A percentile compares a stretch with the other conserved stretches of the same genome.
These are phyloP conservation scores for Tremellales sp. DNA, from an alignment of 1,284 basidiomycete genomes.

Conservation along the genomic window DNA sequence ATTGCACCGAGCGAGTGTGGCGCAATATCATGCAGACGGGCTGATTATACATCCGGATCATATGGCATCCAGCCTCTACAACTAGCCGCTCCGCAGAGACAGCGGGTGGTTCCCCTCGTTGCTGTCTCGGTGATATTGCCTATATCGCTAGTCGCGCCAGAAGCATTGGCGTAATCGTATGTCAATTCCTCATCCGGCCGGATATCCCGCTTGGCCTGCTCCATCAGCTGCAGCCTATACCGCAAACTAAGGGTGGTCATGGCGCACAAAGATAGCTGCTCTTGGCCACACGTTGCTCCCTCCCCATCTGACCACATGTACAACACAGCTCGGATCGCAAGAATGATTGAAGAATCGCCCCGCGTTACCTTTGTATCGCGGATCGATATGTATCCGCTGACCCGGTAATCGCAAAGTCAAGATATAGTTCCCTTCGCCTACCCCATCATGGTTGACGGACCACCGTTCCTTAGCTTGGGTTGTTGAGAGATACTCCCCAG, in stretches of 20 bases:
- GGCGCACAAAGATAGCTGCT: constrained; percentile 34
- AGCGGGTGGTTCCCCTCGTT: constrained; percentile 9
- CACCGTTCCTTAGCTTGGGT: constrained; percentile 22
- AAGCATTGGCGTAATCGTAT: constrained; percentile 34
- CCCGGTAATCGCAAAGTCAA: constrained; percentile 21
- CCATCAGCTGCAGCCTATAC: neutral
- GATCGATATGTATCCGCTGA: constrained; percentile 27
- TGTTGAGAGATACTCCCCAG: constrained; percentile 30
- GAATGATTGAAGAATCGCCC: constrained; percentile 35
- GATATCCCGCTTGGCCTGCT: constrained; percentile 20
- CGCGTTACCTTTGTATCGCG: constrained; percentile 26
- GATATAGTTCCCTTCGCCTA: constrained; percentile 28
- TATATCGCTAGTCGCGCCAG: constrained; percentile 7
- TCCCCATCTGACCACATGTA: constrained; percentile 31
- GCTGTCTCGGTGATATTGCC: neutral
- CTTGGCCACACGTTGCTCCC: constrained; percentile 14
- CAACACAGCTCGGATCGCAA: constrained; percentile 32
- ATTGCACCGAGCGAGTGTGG: no score
- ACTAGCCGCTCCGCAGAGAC: constrained; percentile 17
- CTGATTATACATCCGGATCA: constrained; percentile 10
- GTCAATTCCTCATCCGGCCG: constrained; percentile 26
- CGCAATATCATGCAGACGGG: neutral
- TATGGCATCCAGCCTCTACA: constrained; percentile 38
- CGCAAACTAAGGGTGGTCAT: neutral
- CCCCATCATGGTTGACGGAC: neutral